Percentiles rank a stretch among this genome's conserved stretches.
phyloP scores from a whole-genome alignment of 345 rosid genomes.

The Eucalyptus pauciflora region DNA sequence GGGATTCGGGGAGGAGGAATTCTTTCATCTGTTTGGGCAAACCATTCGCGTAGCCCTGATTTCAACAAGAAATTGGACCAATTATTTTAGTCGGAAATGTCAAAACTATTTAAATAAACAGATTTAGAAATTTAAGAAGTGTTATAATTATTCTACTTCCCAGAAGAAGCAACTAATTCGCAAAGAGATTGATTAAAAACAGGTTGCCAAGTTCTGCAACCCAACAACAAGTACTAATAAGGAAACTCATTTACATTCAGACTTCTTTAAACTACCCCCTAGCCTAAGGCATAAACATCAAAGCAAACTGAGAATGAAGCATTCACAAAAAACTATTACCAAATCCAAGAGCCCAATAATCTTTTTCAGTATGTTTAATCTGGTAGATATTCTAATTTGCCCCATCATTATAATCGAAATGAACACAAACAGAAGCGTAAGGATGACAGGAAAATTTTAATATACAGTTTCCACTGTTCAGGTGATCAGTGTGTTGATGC shows the following conservation, averaged over 20 bases:
- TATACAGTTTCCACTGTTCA: not conserved
- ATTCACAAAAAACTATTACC: not conserved
- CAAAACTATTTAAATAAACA: not conserved
- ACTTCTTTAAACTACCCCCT: not conserved
- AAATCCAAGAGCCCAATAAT: not conserved
- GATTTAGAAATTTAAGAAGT: not conserved
- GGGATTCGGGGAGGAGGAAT: constrained; percentile 90
- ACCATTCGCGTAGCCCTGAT: constrained; percentile 95
- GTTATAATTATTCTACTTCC: not conserved
- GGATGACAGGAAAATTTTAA: not conserved
- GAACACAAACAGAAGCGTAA: not conserved
- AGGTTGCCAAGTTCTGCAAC: not conserved
- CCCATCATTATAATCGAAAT: not conserved
- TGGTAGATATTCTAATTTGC: not conserved
- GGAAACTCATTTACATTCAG: not conserved
- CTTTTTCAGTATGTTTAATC: not conserved
- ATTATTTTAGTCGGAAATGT: not conserved
- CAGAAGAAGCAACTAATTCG: not conserved
- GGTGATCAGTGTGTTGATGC: not conserved
- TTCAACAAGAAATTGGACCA: not conserved
- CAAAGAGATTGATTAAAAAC: not conserved
- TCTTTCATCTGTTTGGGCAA: constrained; percentile 91
- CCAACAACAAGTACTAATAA: not conserved
- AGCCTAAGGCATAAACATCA: not conserved
- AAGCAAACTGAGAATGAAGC: not conserved